Evolutionary conservation across 1,139 yeast genomes (phyloP), one percentile per base, ranked within the genome.

Genomic region (Geotrichum klebahnii): DNA sequence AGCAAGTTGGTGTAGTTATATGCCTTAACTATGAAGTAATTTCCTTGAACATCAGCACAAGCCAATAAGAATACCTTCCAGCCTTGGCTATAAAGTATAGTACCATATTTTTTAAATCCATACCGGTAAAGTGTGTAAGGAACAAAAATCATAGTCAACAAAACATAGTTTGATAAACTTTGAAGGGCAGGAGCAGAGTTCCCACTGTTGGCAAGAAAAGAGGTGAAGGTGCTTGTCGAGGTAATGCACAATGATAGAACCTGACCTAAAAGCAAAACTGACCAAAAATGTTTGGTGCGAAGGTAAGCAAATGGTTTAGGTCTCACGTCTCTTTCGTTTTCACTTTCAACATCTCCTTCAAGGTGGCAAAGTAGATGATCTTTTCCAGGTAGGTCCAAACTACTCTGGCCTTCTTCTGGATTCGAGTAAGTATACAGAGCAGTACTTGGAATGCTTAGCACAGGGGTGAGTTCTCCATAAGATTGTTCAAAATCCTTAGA

Each of bases 1-100:
- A 72, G 61, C 58, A 72, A 58, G 55, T 70, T 72, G 33, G 76
- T 73, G 58, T 73, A 72, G 48, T 62, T 64, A 55, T 72, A 72
- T 6, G 77, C 76, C 52, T 67, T 67, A 45, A 70, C 74, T 6
- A 71, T 71, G 50, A 72, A 71, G 59, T 72, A 71, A 61, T 71
- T 71, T 20, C 76, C 76, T 55, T 73, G 67, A 22, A 72, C 76
- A 52, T 72, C 76, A 22, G 72, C 70, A 60, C 73, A 72, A 3
- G 76, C 72, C 37, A 72, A 56, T 37, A 70, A 44, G 53, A 72
- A 68, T 54, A 63, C 73, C 59, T 72, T 70, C 77, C 77, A 72
- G 43, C 74, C 68, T 48, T 71, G 73, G 19, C 55, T 53, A 28
- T 53, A 36, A 38, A 67, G 35, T 48, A 71, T 44, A 17, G 51